Base-by-base conservation (phyloP, 2,329 filamentous ascomycete genomes). In the Fonsecaea nubica region DNA sequence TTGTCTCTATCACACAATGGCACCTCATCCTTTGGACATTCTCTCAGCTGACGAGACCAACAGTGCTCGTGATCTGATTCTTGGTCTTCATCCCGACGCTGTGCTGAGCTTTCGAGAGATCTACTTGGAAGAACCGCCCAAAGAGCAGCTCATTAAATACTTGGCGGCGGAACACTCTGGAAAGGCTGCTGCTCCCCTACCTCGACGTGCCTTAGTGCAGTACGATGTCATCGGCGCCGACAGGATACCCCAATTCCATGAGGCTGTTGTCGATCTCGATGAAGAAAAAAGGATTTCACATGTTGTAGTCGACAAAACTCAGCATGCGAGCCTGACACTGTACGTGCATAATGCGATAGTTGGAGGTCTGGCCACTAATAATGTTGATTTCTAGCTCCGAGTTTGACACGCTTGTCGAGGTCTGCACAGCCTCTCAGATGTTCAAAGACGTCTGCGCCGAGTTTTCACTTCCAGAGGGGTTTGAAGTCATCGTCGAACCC, bases 201-300 rank as follows among this genome's bases (percentile, higher is more conserved):
- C 81, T 7, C 80, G 85, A 35, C 72, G 84, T 58, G 86, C 85
- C 1, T 79, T 83, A 53, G 83, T 84, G 38, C 81, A 84, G 69
- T 89, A 87, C 76, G 85, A 85, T 75, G 80, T 87, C 57, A 81
- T 87, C 64, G 82, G 84, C 1, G 72, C 75, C 4, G 82, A 85
- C 50, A 83, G 81, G 50, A 76, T 83, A 6, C 83, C 83, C 5
- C 81, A 83, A 60, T 88, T 86, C 69, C 80, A 84, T 52, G 86
- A 88, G 71, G 82, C 84, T 0, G 74, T 85, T 35, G 77, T 86
- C 8, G 83, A 86, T 71, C 71, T 86, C 13, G 78, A 77, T 10
- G 70, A 75, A 7, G 78, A 75, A 35, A 77, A 77, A 65, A 75
- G 79, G 4, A 75, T 84, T 1, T 76, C 76, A 6, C 80, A 84